A percentile compares a stretch with the other conserved stretches of the same genome.
Evolutionary conservation across 208 protist genomes (phyloP).

Genomic region (Vickermania ingenoplastis): DNA sequence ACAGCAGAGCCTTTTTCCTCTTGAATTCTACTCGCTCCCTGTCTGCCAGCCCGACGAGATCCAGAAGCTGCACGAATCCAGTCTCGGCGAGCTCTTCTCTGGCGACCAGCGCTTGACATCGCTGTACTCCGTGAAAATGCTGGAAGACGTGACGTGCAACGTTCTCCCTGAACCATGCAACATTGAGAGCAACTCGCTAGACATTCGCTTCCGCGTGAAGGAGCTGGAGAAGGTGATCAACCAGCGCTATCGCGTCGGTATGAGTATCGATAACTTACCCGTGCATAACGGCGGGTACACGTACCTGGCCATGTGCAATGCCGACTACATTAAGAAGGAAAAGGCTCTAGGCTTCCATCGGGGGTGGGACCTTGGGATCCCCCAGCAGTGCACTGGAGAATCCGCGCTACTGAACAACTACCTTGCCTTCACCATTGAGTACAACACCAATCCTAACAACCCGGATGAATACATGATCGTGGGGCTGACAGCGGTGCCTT

Average conservation of each 20-base stretch:
- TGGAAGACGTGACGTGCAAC: constrained; percentile 26
- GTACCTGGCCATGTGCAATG: constrained; percentile 9
- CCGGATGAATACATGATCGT: constrained; percentile 52
- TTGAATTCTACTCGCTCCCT: constrained; percentile 61
- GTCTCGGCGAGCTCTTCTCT: constrained; percentile 67
- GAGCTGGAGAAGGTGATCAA: constrained; percentile 50
- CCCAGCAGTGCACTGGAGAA: constrained; percentile 18
- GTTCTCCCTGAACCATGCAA: constrained; percentile 37
- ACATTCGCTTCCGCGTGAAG: constrained; percentile 13
- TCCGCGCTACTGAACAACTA: constrained; percentile 76
- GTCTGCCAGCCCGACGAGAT: constrained; percentile 41
- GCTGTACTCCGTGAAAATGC: constrained; percentile 56
- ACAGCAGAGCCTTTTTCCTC: constrained; percentile 42
- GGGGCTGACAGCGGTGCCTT: constrained; percentile 40
- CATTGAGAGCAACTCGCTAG: constrained; percentile 16
- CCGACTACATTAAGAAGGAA: constrained; percentile 13
- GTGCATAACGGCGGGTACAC: constrained; percentile 23
- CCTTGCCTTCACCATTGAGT: constrained; percentile 64
- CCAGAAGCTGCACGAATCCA: constrained; percentile 22
- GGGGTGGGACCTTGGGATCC: constrained; percentile 64
- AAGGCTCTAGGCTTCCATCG: constrained; percentile 26
- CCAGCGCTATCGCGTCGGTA: constrained; percentile 64
- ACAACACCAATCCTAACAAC: constrained; percentile 29
- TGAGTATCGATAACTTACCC: constrained; percentile 81
- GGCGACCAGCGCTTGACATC: constrained; percentile 69